Evolutionary conservation across 2,329 filamentous ascomycete genomes (phyloP), one percentile per base, ranked within the genome.

Genomic region (Aspergillus felis): DNA sequence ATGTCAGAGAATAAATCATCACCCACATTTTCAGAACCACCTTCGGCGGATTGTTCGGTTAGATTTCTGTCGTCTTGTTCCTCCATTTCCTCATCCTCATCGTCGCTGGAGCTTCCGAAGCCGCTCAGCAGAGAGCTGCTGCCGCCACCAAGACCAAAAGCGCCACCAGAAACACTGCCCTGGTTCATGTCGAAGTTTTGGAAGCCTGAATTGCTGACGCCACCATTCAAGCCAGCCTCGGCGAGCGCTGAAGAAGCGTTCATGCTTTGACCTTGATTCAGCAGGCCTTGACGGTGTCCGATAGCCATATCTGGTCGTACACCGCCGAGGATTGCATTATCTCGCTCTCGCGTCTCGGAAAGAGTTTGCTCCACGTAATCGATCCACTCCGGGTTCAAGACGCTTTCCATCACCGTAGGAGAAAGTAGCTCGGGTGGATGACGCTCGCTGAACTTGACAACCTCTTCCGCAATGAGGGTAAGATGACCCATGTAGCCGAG

Each of bases 401-500:
- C 91, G 66, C 89, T 91, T 66, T 96, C 90, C 63, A 96, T 81
- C 2, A 99, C 91, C 12, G 84, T 82, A 60, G 91, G 88, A 0
- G 92, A 94, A 9, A 97, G 81, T 22, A 93, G 79, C 75, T 97
- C 92, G 0, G 92, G 89, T 3, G 93, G 89, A 73, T 97, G 91
- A 55, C 94, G 87, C 75, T 97, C 94, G 38, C 92, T 96, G 71
- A 99, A 97, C 76, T 97, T 99, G 71, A 97, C 92, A 20, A 99
- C 94, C 75, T 99, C 94, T 75, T 99, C 94, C 29, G 94, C 93
- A 59, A 99, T 97, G 28, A 99, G 83, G 0, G 94, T 99, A 52
- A 99, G 81, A 74, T 99, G 94, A 3, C 94, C 94, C 92, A 99
- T 99, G 77, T 97, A 99, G 44, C 94, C 94, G 73, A 97, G 87